These are phyloP conservation scores for Neofusicoccum ribis DNA, from an alignment of 2,329 filamentous ascomycete species.

Conservation along the genomic window DNA sequence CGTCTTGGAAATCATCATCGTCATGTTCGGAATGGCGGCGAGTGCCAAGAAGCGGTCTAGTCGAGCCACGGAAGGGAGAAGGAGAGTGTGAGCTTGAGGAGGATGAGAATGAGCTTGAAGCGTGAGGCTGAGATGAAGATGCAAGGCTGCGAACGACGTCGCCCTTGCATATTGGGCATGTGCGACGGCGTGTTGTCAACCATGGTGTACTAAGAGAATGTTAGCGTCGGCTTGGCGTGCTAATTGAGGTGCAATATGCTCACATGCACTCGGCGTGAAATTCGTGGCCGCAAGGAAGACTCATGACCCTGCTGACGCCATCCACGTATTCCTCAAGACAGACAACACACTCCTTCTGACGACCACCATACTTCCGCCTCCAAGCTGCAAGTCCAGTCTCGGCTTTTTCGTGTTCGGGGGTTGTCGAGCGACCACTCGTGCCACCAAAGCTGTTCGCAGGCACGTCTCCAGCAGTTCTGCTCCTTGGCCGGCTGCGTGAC, in stretches of 20 bases:
- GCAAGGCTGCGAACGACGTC: conserved; percentile 69
- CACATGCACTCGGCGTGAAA: conserved; percentile 99
- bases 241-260: conserved; percentile 47
- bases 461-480: conserved; percentile 64
- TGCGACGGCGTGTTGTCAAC: conserved; percentile 90
- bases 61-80: neutral
- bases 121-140: conserved; percentile 18
- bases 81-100: neutral
- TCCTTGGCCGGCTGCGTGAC: conserved; percentile 60
- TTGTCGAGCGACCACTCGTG: conserved; percentile 27
- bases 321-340: conserved; percentile 96
- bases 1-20: conserved; percentile 13
- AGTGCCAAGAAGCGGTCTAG: neutral
- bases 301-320: conserved; percentile 94
- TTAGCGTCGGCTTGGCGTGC: neutral
- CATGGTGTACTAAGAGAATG: conserved; percentile 76
- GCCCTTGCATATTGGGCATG: conserved; percentile 98
- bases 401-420: conserved; percentile 54
- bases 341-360: conserved; percentile 87
- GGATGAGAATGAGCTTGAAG: conserved; percentile 12
- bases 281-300: conserved; percentile 93
- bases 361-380: conserved; percentile 61
- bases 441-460: conserved; percentile 29
- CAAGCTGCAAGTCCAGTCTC: conserved; percentile 51
- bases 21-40: neutral